These are phyloP conservation scores for Yamadazyma taylorii DNA, from an alignment of 1,139 yeast species.

Conservation along the genomic window DNA sequence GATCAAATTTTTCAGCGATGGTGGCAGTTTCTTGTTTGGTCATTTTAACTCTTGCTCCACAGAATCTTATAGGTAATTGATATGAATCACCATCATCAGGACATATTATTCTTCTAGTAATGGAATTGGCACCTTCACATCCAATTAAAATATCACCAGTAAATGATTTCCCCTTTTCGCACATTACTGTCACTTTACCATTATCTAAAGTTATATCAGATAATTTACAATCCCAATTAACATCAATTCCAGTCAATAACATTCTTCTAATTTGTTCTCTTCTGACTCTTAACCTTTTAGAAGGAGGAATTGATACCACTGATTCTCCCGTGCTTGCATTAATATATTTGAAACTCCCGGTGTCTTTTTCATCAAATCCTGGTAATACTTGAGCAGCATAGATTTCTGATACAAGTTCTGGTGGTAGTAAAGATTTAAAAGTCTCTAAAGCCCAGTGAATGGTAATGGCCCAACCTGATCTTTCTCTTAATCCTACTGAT, in stretches of 20 bases:
- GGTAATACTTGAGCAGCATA: conserved; percentile 26
- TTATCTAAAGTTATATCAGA: conserved; percentile 10
- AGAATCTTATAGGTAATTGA: conserved; percentile 25
- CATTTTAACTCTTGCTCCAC: conserved; percentile 25
- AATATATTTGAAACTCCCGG: conserved; percentile 26
- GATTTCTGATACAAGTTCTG: conserved; percentile 15
- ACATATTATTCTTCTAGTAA: conserved; percentile 19
- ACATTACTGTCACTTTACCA: conserved; percentile 17
- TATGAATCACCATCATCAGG: conserved; percentile 19
- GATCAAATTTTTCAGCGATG: conserved; percentile 21
- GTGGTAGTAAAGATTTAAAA: conserved; percentile 21
- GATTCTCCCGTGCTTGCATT: conserved; percentile 25
- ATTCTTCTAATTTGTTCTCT: conserved; percentile 25
- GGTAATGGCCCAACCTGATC: conserved; percentile 31
- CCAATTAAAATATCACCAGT: conserved; percentile 23
- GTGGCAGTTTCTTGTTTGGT: conserved; percentile 18
- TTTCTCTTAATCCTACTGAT: conserved; percentile 20
- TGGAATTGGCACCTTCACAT: conserved; percentile 26
- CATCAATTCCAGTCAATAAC: conserved; percentile 22
- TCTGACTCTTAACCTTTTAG: conserved; percentile 25
- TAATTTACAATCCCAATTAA: conserved; percentile 25
- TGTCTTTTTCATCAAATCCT: conserved; percentile 22
- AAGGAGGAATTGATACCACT: conserved; percentile 26
- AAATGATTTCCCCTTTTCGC: conserved; percentile 20
- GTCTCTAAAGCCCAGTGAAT: conserved; percentile 27